Percentiles rank a stretch among this genome's conserved stretches.
Conservation (phyloP, 2,329 filamentous ascomycete species). For the Mariannaea sp. region DNA sequence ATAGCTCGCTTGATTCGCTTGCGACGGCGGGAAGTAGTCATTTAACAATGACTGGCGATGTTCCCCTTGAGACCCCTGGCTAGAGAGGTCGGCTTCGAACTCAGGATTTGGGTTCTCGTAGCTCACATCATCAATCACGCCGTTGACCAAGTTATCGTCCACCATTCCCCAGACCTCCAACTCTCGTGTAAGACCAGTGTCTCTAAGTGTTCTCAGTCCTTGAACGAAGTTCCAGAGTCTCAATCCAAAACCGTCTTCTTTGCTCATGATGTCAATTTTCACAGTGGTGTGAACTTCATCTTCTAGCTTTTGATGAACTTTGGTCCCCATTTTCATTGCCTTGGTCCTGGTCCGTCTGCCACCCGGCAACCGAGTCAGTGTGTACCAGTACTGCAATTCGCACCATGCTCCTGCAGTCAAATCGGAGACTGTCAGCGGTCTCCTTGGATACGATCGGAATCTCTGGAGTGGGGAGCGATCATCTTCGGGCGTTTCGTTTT, state of each 20-base stretch:
- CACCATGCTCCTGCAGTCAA: constrained; percentile 92
- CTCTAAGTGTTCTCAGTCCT: constrained; percentile 73
- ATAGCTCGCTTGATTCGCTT: background rate
- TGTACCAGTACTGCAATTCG: constrained; percentile 92
- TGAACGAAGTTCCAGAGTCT: constrained; percentile 91
- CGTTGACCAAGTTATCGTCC: constrained; percentile 82
- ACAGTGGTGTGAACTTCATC: constrained; percentile 83
- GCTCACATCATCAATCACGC: constrained; percentile 85
- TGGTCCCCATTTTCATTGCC: constrained; percentile 83
- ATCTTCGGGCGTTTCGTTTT: constrained; percentile 36
- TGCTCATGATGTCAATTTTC: constrained; percentile 70
- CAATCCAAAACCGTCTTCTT: constrained; percentile 82
- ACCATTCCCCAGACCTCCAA: constrained; percentile 84
- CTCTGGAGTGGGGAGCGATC: constrained; percentile 68
- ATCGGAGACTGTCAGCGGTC: constrained; percentile 85
- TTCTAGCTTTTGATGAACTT: constrained; percentile 82
- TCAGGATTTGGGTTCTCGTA: constrained; percentile 75
- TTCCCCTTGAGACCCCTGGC: constrained; percentile 37
- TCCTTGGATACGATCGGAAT: constrained; percentile 77
- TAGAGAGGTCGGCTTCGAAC: constrained; percentile 64
- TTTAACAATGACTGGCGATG: constrained; percentile 47
- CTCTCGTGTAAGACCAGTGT: constrained; percentile 74
- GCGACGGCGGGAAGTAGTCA: constrained; percentile 45
- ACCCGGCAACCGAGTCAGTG: constrained; percentile 70
- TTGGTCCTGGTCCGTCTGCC: constrained; percentile 76